Base-by-base conservation (phyloP, 495 filamentous ascomycete species). In the Clavariopsis aquatica region DNA sequence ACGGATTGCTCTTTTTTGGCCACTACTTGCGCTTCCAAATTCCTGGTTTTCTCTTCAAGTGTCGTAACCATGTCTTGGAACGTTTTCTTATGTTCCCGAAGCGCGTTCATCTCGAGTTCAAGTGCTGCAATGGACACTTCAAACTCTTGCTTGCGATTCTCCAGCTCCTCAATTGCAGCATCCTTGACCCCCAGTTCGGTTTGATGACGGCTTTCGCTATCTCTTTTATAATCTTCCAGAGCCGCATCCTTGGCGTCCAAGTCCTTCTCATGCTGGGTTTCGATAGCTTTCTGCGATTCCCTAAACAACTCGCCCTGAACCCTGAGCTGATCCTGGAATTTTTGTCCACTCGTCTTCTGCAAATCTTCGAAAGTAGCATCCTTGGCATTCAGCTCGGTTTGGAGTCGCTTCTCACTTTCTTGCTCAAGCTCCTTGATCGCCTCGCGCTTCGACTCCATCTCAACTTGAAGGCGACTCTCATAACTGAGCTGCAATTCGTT, bases 121-220 rank as follows among this genome's bases (percentile, higher is more conserved):
- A 70, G 23, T 9, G 54, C 60, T 17, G 47, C 49, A 15, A 70
- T 51, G 3, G 61, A 57, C 9, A 54, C 49, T 12, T 41, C 52
- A 28, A 67, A 70, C 2, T 70, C 68, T 13, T 28, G 27, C 36
- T 51, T 59, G 38, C 29, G 49, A 28, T 47, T 54, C 29, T 57
- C 41, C 34, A 68, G 49, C 41, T 59, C 53, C 17, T 46, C 53
- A 23, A 68, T 70, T 13, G 52, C 57, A 6, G 47, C 24, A 34
- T 70, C 60, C 51, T 67, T 70, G 17, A 64, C 64, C 26, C 62
- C 60, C 0, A 74, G 71, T 53, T 77, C 74, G 0, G 70, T 71
- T 28, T 75, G 75, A 1, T 75, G 66, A 10, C 74, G 72, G 0
- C 73, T 73, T 20, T 78, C 78, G 15, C 65, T 64, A 38, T 62